These are phyloP conservation scores for Euphorbia schlechtendalii DNA, from an alignment of 441 rosid species.

Conservation along the genomic window DNA sequence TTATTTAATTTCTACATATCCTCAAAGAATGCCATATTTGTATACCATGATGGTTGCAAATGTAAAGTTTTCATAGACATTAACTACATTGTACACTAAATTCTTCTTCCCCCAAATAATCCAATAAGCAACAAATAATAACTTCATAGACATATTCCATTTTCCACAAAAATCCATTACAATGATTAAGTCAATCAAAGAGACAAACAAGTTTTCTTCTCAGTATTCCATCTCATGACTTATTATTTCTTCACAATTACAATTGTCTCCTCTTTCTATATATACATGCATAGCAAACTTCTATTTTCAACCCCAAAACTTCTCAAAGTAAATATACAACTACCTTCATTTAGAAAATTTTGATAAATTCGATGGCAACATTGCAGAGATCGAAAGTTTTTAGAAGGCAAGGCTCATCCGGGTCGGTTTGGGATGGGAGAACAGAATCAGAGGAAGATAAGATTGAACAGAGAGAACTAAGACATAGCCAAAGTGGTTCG, in stretches of 20 bases:
- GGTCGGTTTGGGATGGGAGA: slow-evolving; percentile 25
- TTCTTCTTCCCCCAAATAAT: no score
- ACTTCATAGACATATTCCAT: neutral
- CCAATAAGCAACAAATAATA: no score
- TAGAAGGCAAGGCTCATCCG: slow-evolving; percentile 36
- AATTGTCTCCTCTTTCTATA: neutral
- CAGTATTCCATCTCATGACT: slow-evolving; percentile 13
- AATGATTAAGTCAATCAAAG: neutral
- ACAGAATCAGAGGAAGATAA: slow-evolving; percentile 10
- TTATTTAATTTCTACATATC: neutral
- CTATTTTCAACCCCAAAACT: no score
- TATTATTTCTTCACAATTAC: neutral
- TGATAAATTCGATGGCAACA: slow-evolving; percentile 19
- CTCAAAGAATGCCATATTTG: neutral
- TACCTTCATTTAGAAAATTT: neutral
- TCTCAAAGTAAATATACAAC: neutral
- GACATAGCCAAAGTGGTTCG: slow-evolving; percentile 24
- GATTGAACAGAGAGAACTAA: slow-evolving; percentile 20
- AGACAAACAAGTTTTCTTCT: neutral
- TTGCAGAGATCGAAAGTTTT: slow-evolving; percentile 27
- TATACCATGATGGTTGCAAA: neutral
- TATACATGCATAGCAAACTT: no score
- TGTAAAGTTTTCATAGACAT: neutral
- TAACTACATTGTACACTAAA: no score
- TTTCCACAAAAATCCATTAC: neutral